Conservation (phyloP, 257 asterid species). For the Salvia splendens region DNA sequence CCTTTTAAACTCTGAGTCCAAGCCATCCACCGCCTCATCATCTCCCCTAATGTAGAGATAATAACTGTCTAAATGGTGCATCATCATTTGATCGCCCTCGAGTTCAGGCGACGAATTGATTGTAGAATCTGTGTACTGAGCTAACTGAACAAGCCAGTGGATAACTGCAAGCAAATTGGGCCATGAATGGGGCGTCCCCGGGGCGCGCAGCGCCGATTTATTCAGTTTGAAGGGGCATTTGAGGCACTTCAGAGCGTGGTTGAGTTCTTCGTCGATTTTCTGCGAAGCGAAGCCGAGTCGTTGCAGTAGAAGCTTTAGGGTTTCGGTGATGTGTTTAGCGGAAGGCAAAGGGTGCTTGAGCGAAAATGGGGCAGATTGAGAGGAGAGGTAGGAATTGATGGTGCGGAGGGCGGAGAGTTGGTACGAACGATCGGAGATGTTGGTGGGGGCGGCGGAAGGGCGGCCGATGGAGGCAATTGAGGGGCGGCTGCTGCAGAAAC, state of each 20-base stretch:
- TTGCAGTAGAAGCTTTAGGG: slow-evolving; percentile 67
- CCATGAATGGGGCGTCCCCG: slow-evolving; percentile 87
- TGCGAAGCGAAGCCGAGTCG: slow-evolving; percentile 51
- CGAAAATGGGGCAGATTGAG: slow-evolving; percentile 52
- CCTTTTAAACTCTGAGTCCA: slow-evolving; percentile 56
- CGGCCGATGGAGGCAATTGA: slow-evolving; percentile 63
- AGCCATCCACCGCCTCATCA: slow-evolving; percentile 56
- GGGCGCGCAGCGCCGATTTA: slow-evolving; percentile 83
- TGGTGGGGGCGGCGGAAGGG: slow-evolving; percentile 45
- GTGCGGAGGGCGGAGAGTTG: slow-evolving; percentile 63
- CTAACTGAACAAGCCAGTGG: slow-evolving; percentile 84
- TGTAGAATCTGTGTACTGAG: slow-evolving; percentile 50
- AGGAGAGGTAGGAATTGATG: slow-evolving; percentile 63
- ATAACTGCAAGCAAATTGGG: slow-evolving; percentile 68
- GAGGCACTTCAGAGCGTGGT: slow-evolving; percentile 44
- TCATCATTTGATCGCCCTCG: slow-evolving; percentile 46
- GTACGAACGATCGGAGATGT: slow-evolving; percentile 60
- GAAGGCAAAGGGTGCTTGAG: slow-evolving; percentile 77
- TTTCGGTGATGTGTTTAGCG: slow-evolving; percentile 70
- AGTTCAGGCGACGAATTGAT: slow-evolving; percentile 37
- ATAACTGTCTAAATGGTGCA: slow-evolving; percentile 54
- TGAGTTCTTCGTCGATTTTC: slow-evolving; percentile 68
- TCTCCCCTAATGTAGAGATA: slow-evolving; percentile 58
- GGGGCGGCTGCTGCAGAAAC: slow-evolving; percentile 83
- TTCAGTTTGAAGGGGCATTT: slow-evolving; percentile 76